These are phyloP conservation scores for Fomes fomentarius DNA, from an alignment of 1,284 basidiomycete genomes.

Conservation along the genomic window DNA sequence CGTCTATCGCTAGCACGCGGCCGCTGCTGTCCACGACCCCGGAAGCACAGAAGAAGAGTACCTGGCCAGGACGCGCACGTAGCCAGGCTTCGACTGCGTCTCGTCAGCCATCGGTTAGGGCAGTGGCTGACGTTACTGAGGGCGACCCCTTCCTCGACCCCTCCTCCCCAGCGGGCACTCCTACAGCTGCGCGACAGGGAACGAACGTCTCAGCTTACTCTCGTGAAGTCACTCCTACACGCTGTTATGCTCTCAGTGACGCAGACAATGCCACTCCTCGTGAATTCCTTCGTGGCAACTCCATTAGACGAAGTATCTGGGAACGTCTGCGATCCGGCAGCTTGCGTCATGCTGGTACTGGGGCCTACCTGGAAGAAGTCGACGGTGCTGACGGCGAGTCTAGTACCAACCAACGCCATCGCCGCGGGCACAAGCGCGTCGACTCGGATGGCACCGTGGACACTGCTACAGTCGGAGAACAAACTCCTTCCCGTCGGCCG, in stretches of 20 bases:
- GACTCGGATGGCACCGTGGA: slow-evolving; percentile 1
- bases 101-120: background rate
- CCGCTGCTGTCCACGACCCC: background rate
- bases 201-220: slow-evolving; percentile 3
- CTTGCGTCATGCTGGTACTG: slow-evolving; percentile 15
- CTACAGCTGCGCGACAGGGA: background rate
- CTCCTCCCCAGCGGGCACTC: slow-evolving; percentile 4
- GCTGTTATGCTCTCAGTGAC: slow-evolving; percentile 24
- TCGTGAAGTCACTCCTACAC: slow-evolving; percentile 14
- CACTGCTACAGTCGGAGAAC: background rate
- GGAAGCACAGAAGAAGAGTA: slow-evolving; percentile 4
- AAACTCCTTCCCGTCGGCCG: slow-evolving; percentile 7
- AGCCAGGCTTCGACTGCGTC: background rate
- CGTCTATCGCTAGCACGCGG: slow-evolving; percentile 6
- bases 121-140: slow-evolving; percentile 14
- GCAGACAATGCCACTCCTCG: slow-evolving; percentile 28
- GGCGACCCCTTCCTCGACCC: slow-evolving; percentile 30
- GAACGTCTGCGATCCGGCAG: slow-evolving; percentile 33
- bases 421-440: slow-evolving; percentile 19
- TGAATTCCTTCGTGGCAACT: slow-evolving; percentile 33
- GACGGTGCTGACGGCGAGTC: slow-evolving; percentile 6
- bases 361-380: slow-evolving; percentile 6
- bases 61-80: slow-evolving; percentile 19
- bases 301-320: slow-evolving; percentile 37
- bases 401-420: slow-evolving; percentile 1